A percentile compares a stretch with the other conserved stretches of the same genome.
These are phyloP conservation scores for Podospora conica DNA, from an alignment of 495 filamentous ascomycete genomes.

Conservation along the genomic window DNA sequence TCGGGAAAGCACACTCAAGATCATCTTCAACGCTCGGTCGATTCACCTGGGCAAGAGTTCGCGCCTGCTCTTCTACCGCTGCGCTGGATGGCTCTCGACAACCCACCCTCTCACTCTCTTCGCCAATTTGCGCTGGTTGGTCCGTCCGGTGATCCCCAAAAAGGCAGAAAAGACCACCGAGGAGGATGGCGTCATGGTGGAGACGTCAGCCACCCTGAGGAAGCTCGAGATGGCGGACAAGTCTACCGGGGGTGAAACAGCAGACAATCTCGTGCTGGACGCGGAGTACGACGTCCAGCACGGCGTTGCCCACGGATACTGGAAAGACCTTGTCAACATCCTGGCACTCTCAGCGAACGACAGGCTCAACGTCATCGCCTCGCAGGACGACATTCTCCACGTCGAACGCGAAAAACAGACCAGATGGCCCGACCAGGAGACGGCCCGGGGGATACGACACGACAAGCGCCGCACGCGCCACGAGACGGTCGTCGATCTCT, in stretches of 20 bases:
- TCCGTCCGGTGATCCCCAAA: constrained; percentile 40
- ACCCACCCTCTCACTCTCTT: constrained; percentile 41
- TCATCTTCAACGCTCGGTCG: constrained; percentile 47
- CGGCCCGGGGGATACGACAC: constrained; percentile 2
- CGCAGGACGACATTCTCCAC: constrained; percentile 31
- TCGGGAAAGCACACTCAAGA: constrained; percentile 38
- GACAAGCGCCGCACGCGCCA: constrained; percentile 20
- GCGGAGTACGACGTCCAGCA: constrained; percentile 30
- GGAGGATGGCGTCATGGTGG: constrained; percentile 17
- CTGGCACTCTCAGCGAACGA: constrained; percentile 35
- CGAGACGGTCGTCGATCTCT: constrained; percentile 23
- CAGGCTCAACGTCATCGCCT: constrained; percentile 24
- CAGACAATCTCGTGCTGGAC: background rate
- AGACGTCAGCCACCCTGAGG: constrained; percentile 16
- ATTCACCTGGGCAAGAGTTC: constrained; percentile 45
- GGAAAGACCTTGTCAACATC: constrained; percentile 47
- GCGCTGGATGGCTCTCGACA: constrained; percentile 40
- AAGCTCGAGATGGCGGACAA: constrained; percentile 14
- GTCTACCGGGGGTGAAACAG: constrained; percentile 4
- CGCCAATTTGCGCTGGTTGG: constrained; percentile 41
- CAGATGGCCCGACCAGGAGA: background rate
- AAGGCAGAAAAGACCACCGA: constrained; percentile 28
- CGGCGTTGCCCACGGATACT: constrained; percentile 45
- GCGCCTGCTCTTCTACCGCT: constrained; percentile 35
- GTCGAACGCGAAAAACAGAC: constrained; percentile 13